A percentile compares a stretch with the other conserved stretches of the same genome.
These are phyloP conservation scores for Tilletia caries DNA, from an alignment of 1,284 basidiomycete species.

Conservation along the genomic window DNA sequence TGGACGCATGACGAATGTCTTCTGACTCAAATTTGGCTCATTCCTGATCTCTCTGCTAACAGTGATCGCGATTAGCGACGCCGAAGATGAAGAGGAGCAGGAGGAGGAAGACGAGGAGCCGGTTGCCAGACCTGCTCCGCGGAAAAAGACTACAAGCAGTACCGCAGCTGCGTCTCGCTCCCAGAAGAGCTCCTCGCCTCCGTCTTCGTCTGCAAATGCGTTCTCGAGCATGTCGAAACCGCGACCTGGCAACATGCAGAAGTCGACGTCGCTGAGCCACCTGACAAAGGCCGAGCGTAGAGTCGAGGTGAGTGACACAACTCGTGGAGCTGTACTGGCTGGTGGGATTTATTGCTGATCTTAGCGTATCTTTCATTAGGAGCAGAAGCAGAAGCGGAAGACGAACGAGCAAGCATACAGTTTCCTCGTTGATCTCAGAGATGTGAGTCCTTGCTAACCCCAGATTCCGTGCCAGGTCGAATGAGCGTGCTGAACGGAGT, in stretches of 20 bases:
- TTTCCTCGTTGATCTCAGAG: constrained; percentile 73
- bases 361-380: neutral
- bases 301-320: constrained; percentile 37
- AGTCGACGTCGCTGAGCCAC: constrained; percentile 57
- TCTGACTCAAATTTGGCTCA: too few species aligned
- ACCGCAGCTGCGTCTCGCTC: constrained; percentile 22
- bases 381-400: constrained; percentile 65
- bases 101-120: constrained; percentile 4
- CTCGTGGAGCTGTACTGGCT: neutral
- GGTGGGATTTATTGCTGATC: too few species aligned
- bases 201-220: neutral
- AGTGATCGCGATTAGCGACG: neutral
- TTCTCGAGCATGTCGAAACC: neutral
- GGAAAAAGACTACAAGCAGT: constrained; percentile 8
- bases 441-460: constrained; percentile 58
- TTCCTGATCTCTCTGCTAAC: neutral
- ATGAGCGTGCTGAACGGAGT: neutral
- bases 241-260: constrained; percentile 7
- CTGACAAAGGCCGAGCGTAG: constrained; percentile 82
- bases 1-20: neutral
- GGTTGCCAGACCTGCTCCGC: neutral
- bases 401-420: constrained; percentile 73
- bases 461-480: neutral
- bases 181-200: constrained; percentile 14
- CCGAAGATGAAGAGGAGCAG: neutral